phyloP scores from a whole-genome alignment of 352 stramenopile genomes.

The Achlya hypogyna region DNA sequence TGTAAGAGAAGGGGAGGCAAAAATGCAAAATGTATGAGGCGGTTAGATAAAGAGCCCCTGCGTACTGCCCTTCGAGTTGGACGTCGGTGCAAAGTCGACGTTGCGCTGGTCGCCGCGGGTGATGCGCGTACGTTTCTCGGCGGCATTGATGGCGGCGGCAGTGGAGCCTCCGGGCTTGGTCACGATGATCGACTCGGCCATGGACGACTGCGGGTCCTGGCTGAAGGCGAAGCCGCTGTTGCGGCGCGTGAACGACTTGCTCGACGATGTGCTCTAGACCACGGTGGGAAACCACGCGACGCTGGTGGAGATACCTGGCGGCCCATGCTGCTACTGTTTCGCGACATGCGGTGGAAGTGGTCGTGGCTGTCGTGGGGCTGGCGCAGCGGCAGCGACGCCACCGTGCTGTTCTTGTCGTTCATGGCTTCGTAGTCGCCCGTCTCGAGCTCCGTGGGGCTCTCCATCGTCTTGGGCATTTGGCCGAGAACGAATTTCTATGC shows the following conservation, averaged over 20 bases:
- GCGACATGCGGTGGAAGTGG: background rate
- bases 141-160: conserved; percentile 47
- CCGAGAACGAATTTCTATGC: conserved; percentile 16
- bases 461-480: background rate
- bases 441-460: background rate
- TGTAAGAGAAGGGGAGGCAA: background rate
- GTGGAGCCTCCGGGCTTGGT: conserved; percentile 31
- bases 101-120: conserved; percentile 66
- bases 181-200: conserved; percentile 73
- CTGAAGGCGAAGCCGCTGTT: conserved; percentile 77
- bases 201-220: conserved; percentile 66
- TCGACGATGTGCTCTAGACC: conserved; percentile 38
- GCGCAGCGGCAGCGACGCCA: background rate
- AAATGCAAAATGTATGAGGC: background rate
- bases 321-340: background rate
- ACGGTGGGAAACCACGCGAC: too few species aligned
- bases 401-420: conserved; percentile 7
- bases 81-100: conserved; percentile 36
- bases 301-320: background rate
- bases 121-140: conserved; percentile 44
- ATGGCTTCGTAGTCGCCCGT: conserved; percentile 1
- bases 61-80: background rate
- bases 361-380: background rate
- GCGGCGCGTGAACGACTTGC: conserved; percentile 3
- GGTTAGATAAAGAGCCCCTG: background rate